Conservation (phyloP, 2,329 filamentous ascomycete species). For the Cucurbitaria berberidis region DNA sequence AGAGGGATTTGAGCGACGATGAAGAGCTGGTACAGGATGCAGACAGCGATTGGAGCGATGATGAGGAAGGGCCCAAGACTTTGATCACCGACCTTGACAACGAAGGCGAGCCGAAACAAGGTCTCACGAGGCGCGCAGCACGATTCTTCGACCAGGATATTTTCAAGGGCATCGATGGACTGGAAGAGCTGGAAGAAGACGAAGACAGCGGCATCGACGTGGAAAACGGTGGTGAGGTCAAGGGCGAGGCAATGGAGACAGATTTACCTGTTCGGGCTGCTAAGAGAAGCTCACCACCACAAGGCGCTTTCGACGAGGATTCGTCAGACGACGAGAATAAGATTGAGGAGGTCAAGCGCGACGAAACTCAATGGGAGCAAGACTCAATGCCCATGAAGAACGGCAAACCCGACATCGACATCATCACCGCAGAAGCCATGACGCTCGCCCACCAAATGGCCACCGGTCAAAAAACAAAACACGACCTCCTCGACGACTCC, state of each 20-base stretch:
- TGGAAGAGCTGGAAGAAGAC: conserved; percentile 62
- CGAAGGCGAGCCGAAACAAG: conserved; percentile 57
- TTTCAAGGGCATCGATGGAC: conserved; percentile 79
- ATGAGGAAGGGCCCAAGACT: conserved; percentile 57
- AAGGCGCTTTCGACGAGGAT: conserved; percentile 38
- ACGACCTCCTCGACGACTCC: conserved; percentile 84
- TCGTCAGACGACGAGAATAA: conserved; percentile 51
- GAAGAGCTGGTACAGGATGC: conserved; percentile 64
- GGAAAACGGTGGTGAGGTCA: conserved; percentile 40
- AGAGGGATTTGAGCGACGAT: conserved; percentile 64
- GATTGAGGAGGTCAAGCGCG: conserved; percentile 68
- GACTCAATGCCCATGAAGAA: conserved; percentile 68
- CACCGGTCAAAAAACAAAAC: conserved; percentile 77
- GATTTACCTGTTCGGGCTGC: conserved; percentile 22
- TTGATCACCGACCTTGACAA: conserved; percentile 69
- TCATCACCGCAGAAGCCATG: conserved; percentile 99
- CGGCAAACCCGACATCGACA: conserved; percentile 83
- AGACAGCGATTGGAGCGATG: conserved; percentile 68
- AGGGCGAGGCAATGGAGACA: conserved; percentile 18
- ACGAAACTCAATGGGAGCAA: conserved; percentile 69
- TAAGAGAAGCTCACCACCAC: conserved; percentile 23
- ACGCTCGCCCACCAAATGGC: conserved; percentile 92
- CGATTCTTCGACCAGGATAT: conserved; percentile 95
- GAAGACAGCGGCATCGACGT: conserved; percentile 50
- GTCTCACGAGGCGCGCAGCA: conserved; percentile 82